phyloP scores from a whole-genome alignment of 192 early-diverging fungal genomes.

The Backusella morwellensis region DNA sequence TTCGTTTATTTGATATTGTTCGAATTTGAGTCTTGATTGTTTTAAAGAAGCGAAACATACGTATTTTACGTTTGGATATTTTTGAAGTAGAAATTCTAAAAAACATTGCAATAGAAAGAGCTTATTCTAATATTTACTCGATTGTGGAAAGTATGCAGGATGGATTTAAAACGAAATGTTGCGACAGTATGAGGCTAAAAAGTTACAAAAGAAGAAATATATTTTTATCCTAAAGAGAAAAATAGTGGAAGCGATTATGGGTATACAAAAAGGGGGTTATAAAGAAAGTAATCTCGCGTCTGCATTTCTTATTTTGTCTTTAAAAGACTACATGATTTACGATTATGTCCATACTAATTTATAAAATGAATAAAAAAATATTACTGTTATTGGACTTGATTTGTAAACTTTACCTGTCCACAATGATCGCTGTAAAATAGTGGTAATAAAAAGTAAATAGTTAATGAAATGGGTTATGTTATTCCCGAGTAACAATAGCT shows the following conservation, averaged over 20 bases:
- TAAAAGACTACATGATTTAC: constrained; percentile 11
- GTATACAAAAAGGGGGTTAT: not conserved
- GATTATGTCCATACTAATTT: constrained; percentile 11
- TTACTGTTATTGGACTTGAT: not conserved
- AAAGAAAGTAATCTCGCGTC: not conserved
- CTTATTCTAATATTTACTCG: constrained; percentile 7
- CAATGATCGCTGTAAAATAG: constrained; percentile 3
- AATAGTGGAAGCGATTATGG: not conserved
- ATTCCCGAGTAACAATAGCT: not conserved
- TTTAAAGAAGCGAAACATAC: not conserved
- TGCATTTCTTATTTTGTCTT: not conserved
- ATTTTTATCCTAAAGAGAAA: not conserved
- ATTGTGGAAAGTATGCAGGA: not conserved
- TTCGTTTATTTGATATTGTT: not conserved
- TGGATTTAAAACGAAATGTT: not conserved
- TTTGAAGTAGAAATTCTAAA: not conserved
- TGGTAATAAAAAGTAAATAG: not conserved
- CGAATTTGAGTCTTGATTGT: not conserved
- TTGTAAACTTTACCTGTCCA: constrained; percentile 9
- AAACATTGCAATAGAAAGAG: not conserved
- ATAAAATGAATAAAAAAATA: not conserved
- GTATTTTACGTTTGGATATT: not conserved
- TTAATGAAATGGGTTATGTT: not conserved
- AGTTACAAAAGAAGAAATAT: not conserved
- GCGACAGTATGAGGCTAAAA: not conserved